Conservation (phyloP, 495 filamentous ascomycete genomes). For the Xylaria scruposa region DNA sequence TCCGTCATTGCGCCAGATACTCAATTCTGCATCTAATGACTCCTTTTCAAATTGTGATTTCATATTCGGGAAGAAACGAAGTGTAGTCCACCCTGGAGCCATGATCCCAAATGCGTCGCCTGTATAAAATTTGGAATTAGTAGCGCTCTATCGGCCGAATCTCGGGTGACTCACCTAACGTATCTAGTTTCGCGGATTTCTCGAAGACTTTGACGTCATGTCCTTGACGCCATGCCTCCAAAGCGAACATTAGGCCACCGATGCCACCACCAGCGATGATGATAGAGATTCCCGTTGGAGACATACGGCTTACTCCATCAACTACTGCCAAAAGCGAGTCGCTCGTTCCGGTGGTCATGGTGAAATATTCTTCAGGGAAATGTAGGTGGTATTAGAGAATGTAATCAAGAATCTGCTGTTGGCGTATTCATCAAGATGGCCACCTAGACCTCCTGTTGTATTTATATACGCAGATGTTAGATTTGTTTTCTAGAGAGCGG, state of each 20-base stretch:
- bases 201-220: constrained; percentile 15
- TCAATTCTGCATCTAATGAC: neutral
- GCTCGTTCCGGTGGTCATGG: neutral
- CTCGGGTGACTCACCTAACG: constrained; percentile 1
- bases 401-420: neutral
- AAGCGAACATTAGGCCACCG: constrained; percentile 12
- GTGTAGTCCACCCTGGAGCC: constrained; percentile 16
- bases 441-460: neutral
- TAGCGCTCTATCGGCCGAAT: neutral
- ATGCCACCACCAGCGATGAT: constrained; percentile 14
- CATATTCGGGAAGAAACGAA: constrained; percentile 22
- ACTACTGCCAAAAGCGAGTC: neutral
- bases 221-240: constrained; percentile 19
- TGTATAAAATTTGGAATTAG: neutral
- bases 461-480: neutral
- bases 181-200: constrained; percentile 1
- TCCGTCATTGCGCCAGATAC: neutral
- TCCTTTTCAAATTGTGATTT: constrained; percentile 19
- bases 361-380: neutral
- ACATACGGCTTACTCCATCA: neutral
- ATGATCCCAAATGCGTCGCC: constrained; percentile 24
- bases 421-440: neutral
- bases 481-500: neutral
- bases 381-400: neutral
- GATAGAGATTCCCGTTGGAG: constrained; percentile 22